Conservation (phyloP, 352 stramenopile genomes). For the Phytophthora sp. region DNA sequence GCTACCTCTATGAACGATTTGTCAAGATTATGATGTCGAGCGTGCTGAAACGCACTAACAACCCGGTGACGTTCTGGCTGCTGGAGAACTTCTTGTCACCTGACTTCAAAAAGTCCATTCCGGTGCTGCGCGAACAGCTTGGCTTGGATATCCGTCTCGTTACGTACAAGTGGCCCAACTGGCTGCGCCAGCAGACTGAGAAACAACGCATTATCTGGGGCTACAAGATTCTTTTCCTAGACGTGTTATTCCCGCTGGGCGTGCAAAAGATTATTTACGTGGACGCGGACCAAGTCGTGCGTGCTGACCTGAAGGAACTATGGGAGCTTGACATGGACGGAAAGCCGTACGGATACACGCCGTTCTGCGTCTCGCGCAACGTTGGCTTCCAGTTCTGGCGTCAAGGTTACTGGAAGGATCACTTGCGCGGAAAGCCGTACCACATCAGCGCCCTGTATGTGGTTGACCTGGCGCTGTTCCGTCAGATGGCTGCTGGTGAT, state of each 20-base stretch:
- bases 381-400: conserved; percentile 99
- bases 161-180: conserved; percentile 99
- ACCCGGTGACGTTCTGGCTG: conserved; percentile 99
- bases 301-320: conserved; percentile 98
- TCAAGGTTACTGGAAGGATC: conserved; percentile 98
- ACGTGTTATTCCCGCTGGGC: conserved; percentile 98
- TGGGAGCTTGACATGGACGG: conserved; percentile 98
- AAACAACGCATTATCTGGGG: conserved; percentile 99
- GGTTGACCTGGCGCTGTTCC: conserved; percentile 97
- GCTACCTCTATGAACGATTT: conserved; percentile 99
- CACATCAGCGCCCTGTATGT: conserved; percentile 99
- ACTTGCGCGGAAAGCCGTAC: conserved; percentile 97
- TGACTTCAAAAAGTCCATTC: conserved; percentile 96
- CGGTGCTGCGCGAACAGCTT: conserved; percentile 90
- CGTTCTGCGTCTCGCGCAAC: conserved; percentile 97
- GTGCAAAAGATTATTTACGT: conserved; percentile 99
- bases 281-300: conserved; percentile 98
- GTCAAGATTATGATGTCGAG: conserved; percentile 99
- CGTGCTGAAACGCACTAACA: conserved; percentile 96
- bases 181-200: conserved; percentile 97
- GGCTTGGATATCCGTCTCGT: conserved; percentile 98
- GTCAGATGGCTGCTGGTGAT: conserved; percentile 95
- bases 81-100: conserved; percentile 99
- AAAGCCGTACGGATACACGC: conserved; percentile 97
- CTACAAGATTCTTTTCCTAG: conserved; percentile 99